Evolutionary conservation across 805 yeast species (phyloP), one percentile per base, ranked within the genome.

Genomic region (Nakazawaea holstii): DNA sequence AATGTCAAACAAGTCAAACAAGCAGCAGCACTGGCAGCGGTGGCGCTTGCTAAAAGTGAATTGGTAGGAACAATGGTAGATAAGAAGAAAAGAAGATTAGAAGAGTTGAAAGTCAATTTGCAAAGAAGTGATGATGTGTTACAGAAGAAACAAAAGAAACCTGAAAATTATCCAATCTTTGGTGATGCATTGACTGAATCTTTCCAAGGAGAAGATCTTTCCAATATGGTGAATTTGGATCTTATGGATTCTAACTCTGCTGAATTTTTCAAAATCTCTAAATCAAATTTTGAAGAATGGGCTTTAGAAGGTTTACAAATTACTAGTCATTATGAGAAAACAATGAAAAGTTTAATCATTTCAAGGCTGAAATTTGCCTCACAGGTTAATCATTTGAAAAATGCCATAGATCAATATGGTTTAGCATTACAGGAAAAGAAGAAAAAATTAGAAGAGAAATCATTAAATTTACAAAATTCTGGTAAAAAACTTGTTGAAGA

Each of bases 401-500:
- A 60, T 1, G 50, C 67, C 10, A 65, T 74, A 10, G 68, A 70
- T 48, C 59, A 58, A 2, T 56, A 70, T 41, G 70, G 70, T 2
- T 52, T 51, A 8, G 59, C 61, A 9, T 56, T 70, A 35, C 63
- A 60, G 35, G 47, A 53, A 6, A 65, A 62, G 43, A 73, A 67
- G 35, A 49, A 46, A 2, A 52, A 56, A 11, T 44, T 70, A 24
- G 66, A 68, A 50, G 59, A 55, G 14, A 69, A 70, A 52, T 53
- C 68, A 45, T 46, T 46, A 2, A 66, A 65, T 45, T 60, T 76
- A 26, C 71, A 67, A 49, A 64, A 59, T n/a, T 58, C 73, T 30
- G 77, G 77, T 11, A 63, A 62, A 39, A 75, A 72, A 56, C 73
- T 53, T 55, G 61, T 55, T 37, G 51, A 52, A 46, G 58, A 60